A percentile compares a stretch with the other conserved stretches of the same genome.
Conservation (phyloP, 768 basidiomycete genomes). For the Baorangia bicolor region DNA sequence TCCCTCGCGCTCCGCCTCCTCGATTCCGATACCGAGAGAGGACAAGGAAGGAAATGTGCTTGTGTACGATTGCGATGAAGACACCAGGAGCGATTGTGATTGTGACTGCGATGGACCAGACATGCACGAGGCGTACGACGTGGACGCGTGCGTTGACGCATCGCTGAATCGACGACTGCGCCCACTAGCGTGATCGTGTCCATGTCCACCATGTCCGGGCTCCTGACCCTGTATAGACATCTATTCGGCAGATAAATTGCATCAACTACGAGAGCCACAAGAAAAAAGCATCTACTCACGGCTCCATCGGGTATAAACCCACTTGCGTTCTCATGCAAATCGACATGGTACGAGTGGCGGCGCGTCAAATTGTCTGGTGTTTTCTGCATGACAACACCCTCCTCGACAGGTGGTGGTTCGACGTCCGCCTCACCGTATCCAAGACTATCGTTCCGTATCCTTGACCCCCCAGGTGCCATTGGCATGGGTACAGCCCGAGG, state of each 20-base stretch:
- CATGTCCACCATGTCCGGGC: not conserved
- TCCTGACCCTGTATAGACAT: constrained; percentile 1
- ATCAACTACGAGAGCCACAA: not conserved
- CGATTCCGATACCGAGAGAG: constrained; percentile 25
- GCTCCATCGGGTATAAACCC: not conserved
- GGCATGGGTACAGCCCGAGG: constrained; percentile 8
- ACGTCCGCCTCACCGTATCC: constrained; percentile 1
- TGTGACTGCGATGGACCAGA: constrained; percentile 22
- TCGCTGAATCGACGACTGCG: constrained; percentile 20
- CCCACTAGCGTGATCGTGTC: not conserved
- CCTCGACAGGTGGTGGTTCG: not conserved
- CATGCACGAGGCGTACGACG: constrained; percentile 21
- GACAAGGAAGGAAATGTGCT: constrained; percentile 17
- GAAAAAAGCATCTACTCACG: constrained; percentile 5
- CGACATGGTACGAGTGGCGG: not conserved
- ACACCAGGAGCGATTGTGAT: constrained; percentile 14
- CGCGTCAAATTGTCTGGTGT: not conserved
- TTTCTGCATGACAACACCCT: not conserved
- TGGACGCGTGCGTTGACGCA: constrained; percentile 15
- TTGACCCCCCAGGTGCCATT: not conserved
- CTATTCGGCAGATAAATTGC: not conserved
- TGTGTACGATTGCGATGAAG: constrained; percentile 17
- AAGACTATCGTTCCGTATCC: not conserved
- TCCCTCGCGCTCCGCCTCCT: constrained; percentile 23
- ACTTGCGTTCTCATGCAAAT: not conserved